Evolutionary conservation across 805 yeast species (phyloP).

Genomic region (Yarrowia deformans): DNA sequence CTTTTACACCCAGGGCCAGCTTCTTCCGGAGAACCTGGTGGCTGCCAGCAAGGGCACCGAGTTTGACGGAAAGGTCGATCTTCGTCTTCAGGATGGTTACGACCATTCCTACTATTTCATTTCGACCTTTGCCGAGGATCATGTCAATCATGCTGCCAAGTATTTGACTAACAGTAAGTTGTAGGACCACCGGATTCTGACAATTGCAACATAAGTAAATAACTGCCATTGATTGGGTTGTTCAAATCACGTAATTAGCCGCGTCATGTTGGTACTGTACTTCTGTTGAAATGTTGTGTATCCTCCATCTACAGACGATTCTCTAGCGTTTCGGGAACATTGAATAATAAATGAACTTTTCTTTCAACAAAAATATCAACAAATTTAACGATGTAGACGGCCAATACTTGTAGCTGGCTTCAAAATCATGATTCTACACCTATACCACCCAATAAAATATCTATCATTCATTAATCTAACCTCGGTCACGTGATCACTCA

Average conservation of each 20-base stretch:
- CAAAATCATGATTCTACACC: too few relatives aligned
- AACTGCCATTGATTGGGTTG: not conserved
- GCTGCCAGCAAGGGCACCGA: constrained; percentile 64
- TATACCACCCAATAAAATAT: too few relatives aligned
- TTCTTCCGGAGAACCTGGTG: constrained; percentile 76
- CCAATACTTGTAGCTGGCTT: too few relatives aligned
- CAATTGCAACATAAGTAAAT: not conserved
- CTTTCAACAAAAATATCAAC: too few relatives aligned
- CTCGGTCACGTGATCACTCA: not conserved
- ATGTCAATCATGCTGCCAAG: constrained; percentile 87
- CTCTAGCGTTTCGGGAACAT: too few relatives aligned
- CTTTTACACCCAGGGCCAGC: constrained; percentile 68
- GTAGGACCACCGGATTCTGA: not conserved
- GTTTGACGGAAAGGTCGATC: constrained; percentile 66
- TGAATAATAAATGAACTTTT: too few relatives aligned
- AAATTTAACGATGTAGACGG: too few relatives aligned
- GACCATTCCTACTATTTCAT: constrained; percentile 93
- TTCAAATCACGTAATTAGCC: too few relatives aligned
- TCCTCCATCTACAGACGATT: too few relatives aligned
- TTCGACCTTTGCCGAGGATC: constrained; percentile 78
- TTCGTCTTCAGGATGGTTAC: constrained; percentile 76
- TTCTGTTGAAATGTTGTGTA: too few relatives aligned
- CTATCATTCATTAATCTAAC: too few relatives aligned
- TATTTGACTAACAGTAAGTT: constrained; percentile 49
- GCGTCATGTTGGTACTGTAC: too few relatives aligned